phyloP scores from a whole-genome alignment of 495 filamentous ascomycete species.

The Jackrogersella minutella region DNA sequence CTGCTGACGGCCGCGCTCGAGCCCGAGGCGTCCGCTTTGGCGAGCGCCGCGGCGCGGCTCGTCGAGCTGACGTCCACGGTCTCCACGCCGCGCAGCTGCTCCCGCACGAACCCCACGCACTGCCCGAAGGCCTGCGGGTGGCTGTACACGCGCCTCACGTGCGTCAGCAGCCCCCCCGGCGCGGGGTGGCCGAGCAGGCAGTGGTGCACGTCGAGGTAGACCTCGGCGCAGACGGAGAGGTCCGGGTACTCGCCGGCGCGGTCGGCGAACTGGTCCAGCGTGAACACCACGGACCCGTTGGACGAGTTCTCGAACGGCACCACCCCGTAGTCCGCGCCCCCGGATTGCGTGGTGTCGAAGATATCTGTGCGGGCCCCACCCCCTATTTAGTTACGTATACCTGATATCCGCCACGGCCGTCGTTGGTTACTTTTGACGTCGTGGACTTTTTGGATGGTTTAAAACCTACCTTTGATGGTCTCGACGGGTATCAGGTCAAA shows the following conservation, averaged over 20 bases:
- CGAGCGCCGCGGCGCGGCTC: constrained; percentile 79
- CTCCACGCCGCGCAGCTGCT: constrained; percentile 73
- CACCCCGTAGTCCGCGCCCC: constrained; percentile 71
- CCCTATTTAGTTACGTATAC: no score
- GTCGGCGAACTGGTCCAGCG: constrained; percentile 88
- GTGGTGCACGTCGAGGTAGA: constrained; percentile 86
- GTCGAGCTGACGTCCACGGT: constrained; percentile 88
- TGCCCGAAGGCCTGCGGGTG: constrained; percentile 97
- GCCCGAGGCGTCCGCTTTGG: constrained; percentile 65
- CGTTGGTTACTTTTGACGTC: no score
- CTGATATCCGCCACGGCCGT: no score
- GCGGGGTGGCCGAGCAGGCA: constrained; percentile 77
- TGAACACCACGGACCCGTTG: constrained; percentile 88
- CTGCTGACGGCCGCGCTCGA: constrained; percentile 78
- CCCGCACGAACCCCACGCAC: constrained; percentile 76
- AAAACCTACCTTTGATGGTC: constrained; percentile 66
- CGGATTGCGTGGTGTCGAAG: constrained; percentile 77
- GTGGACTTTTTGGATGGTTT: no score
- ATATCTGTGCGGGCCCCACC: constrained; percentile 69
- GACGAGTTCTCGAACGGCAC: constrained; percentile 97
- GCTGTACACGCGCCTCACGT: constrained; percentile 74
- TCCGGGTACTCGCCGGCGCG: constrained; percentile 64
- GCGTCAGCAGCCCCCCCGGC: no score
- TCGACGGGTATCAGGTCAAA: constrained; percentile 64
- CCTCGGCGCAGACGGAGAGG: constrained; percentile 77